Evolutionary conservation across 2,329 filamentous ascomycete species (phyloP).

Genomic region (Colletotrichum tabaci): DNA sequence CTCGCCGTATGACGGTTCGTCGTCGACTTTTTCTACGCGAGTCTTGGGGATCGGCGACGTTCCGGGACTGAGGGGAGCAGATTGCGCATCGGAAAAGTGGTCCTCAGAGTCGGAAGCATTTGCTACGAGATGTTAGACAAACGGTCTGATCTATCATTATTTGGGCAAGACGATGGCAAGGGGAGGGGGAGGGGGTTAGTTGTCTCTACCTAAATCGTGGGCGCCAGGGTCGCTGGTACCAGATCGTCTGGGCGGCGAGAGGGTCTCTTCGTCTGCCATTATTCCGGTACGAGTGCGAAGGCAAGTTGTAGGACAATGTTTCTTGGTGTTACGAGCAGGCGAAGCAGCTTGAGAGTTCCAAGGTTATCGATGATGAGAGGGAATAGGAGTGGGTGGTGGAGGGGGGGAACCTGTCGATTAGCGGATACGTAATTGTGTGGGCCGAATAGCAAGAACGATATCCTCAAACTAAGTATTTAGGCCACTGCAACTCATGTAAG

Average conservation of each 20-base stretch:
- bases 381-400: conserved; percentile 40
- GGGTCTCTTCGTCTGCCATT: conserved; percentile 55
- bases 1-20: conserved; percentile 72
- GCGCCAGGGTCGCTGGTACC: conserved; percentile 70
- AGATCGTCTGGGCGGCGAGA: conserved; percentile 58
- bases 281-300: conserved; percentile 10
- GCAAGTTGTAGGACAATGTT: conserved; percentile 9
- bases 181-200: background rate
- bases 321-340: conserved; percentile 15
- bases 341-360: conserved; percentile 11
- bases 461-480: conserved; percentile 21
- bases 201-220: conserved; percentile 68
- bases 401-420: conserved; percentile 40
- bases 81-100: conserved; percentile 78
- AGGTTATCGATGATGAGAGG: conserved; percentile 31
- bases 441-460: conserved; percentile 22
- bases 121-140: conserved; percentile 51
- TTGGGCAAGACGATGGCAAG: conserved; percentile 18
- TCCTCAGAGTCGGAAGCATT: conserved; percentile 77
- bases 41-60: conserved; percentile 71
- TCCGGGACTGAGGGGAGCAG: conserved; percentile 60
- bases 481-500: background rate
- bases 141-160: conserved; percentile 11
- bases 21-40: conserved; percentile 71
- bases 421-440: conserved; percentile 42